phyloP scores from a whole-genome alignment of 108 stramenopile genomes.

The Cyclotella kingstonii region DNA sequence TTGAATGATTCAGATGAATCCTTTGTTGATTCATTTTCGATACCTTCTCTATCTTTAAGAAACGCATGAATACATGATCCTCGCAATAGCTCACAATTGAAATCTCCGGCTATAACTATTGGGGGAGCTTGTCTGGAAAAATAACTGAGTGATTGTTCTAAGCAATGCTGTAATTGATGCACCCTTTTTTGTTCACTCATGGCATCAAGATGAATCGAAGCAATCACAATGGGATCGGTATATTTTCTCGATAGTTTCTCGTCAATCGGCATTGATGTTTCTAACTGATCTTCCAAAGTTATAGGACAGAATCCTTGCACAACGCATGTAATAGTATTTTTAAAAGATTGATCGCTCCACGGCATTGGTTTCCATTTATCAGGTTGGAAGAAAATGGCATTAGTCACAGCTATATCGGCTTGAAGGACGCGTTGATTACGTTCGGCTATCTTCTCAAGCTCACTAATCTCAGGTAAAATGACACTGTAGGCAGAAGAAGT shows the following conservation, averaged over 20 bases:
- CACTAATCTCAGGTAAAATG: conserved; percentile 37
- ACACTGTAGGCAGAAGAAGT: conserved; percentile 7
- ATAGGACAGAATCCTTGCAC: conserved; percentile 18
- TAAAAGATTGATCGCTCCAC: background rate
- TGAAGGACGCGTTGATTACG: conserved; percentile 46
- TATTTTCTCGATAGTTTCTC: background rate
- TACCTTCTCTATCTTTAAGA: conserved; percentile 1
- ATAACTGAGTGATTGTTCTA: conserved; percentile 14
- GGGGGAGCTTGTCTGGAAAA: conserved; percentile 12
- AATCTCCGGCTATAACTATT: conserved; percentile 53
- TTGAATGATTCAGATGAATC: background rate
- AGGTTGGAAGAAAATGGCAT: conserved; percentile 40
- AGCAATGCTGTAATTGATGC: conserved; percentile 34
- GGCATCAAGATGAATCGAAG: conserved; percentile 57
- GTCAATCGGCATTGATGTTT: background rate
- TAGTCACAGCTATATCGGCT: conserved; percentile 46
- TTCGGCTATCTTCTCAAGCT: conserved; percentile 47
- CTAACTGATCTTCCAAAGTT: background rate
- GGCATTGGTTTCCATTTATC: conserved; percentile 31
- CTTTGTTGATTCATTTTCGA: background rate
- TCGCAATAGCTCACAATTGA: conserved; percentile 42
- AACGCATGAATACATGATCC: conserved; percentile 49
- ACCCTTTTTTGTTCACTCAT: conserved; percentile 44
- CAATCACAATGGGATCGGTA: conserved; percentile 39
- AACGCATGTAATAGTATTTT: conserved; percentile 39